A percentile compares a stretch with the other conserved stretches of the same genome.
Conservation (phyloP, 768 basidiomycete genomes). For the Cystofilobasidium macerans region DNA sequence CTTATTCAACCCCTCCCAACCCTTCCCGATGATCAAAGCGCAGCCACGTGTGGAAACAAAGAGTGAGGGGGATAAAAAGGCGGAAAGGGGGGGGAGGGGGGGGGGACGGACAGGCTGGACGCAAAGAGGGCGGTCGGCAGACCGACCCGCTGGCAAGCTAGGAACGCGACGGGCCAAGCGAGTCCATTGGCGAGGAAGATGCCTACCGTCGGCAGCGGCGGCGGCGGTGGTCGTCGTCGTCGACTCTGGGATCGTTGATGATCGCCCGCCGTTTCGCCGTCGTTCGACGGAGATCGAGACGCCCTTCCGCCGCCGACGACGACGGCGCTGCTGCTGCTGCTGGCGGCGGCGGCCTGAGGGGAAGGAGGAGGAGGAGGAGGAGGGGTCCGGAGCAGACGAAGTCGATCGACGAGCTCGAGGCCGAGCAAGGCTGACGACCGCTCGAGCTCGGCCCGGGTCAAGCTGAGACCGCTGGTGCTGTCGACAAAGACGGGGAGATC, state of each 20-base stretch:
- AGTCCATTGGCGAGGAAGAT: slow-evolving; percentile 17
- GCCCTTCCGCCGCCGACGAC: no score
- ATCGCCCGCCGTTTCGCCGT: no score
- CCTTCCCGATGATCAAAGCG: no score
- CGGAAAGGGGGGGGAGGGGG: no score
- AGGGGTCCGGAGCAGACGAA: no score
- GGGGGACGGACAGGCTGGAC: slow-evolving; percentile 4
- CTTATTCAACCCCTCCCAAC: no score
- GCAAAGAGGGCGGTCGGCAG: slow-evolving; percentile 15
- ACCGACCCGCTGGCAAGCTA: slow-evolving; percentile 11
- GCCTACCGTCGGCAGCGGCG: neutral
- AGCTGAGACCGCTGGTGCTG: slow-evolving; percentile 47
- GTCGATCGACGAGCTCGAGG: slow-evolving; percentile 45
- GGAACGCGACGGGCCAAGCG: slow-evolving; percentile 19
- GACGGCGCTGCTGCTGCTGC: slow-evolving; percentile 10
- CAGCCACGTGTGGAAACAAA: no score
- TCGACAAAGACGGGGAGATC: slow-evolving; percentile 53
- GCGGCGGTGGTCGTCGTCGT: neutral
- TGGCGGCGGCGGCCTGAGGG: no score
- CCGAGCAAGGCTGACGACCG: slow-evolving; percentile 50
- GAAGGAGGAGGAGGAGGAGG: no score
- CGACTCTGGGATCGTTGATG: no score
- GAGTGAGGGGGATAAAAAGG: no score
- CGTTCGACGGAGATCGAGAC: no score
- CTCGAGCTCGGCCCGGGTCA: slow-evolving; percentile 51